Base-by-base conservation (phyloP, 352 stramenopile genomes). In the Stramenopiles sp. region DNA sequence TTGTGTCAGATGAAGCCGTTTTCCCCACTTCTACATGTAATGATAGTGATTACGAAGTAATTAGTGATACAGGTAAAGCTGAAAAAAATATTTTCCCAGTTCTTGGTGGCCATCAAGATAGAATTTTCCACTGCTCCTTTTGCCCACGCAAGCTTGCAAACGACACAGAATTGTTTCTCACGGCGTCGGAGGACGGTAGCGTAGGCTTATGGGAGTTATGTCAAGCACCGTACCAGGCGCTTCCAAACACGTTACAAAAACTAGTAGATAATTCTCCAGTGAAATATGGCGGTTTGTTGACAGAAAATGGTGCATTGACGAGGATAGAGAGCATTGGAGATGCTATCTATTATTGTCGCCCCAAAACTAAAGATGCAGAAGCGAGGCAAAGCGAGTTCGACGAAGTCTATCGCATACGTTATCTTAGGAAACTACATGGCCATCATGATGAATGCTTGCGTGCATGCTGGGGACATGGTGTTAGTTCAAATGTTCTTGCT, bases 361-460 rank as follows among this genome's bases (percentile, higher is more conserved):
- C 39, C 4, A 55, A 4, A 14, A 14, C 39, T 55, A 55, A 55
- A 14, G 39, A 55, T 14, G 14, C 4, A 55, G 14, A 55, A 4
- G 39, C 4, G 4, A 14, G 14, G 39, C 4, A 55, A 4, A 14
- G 39, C 14, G 39, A 55, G 39, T 14, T 14, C 14, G 39, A 55
- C 39, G 39, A 14, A 31, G 71, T 78, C 1, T 78, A 78, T 33
- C 71, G 71, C 30, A 78, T 78, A 31, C 71, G 71, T 31, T 78
- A 33, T 31, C 8, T 78, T 14, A 4, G 30, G 8, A 31, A 33
- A 33, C 22, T 78, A 8, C 71, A 78, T 33, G 71, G 71, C 4
- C 71, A 78, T 33, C 71, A 78, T 33, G 71, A 78, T 78, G 71
- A 78, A 33, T 78, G 71, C 22, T 78, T 78, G 22, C 71, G 71